A percentile compares a stretch with the other conserved stretches of the same genome.
Evolutionary conservation across 352 stramenopile species (phyloP).

Genomic region (Lagenidium giganteum): DNA sequence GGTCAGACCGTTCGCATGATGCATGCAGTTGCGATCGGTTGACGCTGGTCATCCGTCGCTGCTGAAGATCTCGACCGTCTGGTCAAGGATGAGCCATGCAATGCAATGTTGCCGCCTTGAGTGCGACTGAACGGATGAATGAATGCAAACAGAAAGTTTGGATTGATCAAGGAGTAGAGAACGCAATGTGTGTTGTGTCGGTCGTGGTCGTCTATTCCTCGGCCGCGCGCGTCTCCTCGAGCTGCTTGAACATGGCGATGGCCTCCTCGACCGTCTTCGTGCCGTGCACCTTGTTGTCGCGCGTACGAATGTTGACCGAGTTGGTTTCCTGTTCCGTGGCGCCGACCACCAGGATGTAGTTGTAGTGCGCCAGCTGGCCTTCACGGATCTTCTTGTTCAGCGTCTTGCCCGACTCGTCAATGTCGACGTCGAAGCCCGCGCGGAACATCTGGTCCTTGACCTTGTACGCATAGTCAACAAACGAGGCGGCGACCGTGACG

Average conservation of each 20-base stretch:
- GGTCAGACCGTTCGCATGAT: no score
- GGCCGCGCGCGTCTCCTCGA: slow-evolving; percentile 62
- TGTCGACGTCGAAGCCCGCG: slow-evolving; percentile 95
- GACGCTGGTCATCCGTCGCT: no score
- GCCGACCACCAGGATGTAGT: slow-evolving; percentile 98
- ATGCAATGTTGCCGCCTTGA: no score
- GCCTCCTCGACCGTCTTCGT: slow-evolving; percentile 94
- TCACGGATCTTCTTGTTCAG: slow-evolving; percentile 99
- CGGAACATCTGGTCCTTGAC: slow-evolving; percentile 90
- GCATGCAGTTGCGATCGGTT: no score
- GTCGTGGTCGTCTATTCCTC: slow-evolving; percentile 40
- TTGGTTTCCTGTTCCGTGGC: slow-evolving; percentile 87
- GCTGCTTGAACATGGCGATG: slow-evolving; percentile 89
- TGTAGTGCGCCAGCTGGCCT: slow-evolving; percentile 96
- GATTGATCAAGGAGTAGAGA: no score
- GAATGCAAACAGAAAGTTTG: no score
- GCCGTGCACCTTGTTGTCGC: slow-evolving; percentile 92
- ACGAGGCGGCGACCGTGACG: slow-evolving; percentile 92
- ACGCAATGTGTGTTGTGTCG: no score
- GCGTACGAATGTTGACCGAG: slow-evolving; percentile 92
- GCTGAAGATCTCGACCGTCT: no score
- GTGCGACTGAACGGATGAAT: no score
- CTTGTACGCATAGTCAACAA: slow-evolving; percentile 93
- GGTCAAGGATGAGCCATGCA: no score
- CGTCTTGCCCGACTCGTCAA: slow-evolving; percentile 93